Base-by-base conservation (phyloP, 2,329 filamentous ascomycete genomes). In the Ophiostoma sp. region DNA sequence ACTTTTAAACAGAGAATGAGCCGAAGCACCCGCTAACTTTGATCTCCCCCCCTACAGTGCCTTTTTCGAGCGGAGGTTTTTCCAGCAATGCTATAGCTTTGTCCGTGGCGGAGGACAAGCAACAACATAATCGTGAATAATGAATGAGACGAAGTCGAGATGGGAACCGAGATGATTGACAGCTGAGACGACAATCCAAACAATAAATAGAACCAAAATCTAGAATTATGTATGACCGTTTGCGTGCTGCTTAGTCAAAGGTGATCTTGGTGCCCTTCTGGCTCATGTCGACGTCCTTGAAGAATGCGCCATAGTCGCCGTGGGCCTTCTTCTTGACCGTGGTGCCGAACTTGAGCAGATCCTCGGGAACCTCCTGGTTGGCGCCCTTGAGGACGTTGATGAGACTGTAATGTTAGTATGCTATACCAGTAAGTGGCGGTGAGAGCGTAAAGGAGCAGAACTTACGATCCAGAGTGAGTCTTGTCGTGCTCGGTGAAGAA, bases 261-360 rank as follows among this genome's bases (percentile, higher is more conserved):
- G 87, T 93, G 76, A 97, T 96, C 83, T 97, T 97, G 69, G 90
- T 95, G 41, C 91, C 89, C 78, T 91, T 89, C 80, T 94, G 90
- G 77, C 85, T 91, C 78, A 89, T 89, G 74, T 92, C 90, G 8
- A 91, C 88, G 74, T 97, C 92, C 80, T 95, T 97, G 84, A 91
- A 97, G 77, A 98, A 98, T 44, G 93, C 92, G 69, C 95, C 95
- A 76, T 98, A 99, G 64, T 91, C 90, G 75, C 93, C 91, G 80
- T 99, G 95, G 65, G 88, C 86, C 92, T 98, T 98, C 87, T 96
- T 97, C 87, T 98, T 99, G 66, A 99, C 95, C 0, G 94, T 98
- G 36, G 93, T 96, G 75, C 95, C 95, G 74, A 97, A 99, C 80
- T 96, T 97, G 77, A 98, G 83, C 49, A 99, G 82, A 40, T 92